These are phyloP conservation scores for Nematocida displodere DNA, from an alignment of 371 early-diverging fungal species.

Conservation along the genomic window DNA sequence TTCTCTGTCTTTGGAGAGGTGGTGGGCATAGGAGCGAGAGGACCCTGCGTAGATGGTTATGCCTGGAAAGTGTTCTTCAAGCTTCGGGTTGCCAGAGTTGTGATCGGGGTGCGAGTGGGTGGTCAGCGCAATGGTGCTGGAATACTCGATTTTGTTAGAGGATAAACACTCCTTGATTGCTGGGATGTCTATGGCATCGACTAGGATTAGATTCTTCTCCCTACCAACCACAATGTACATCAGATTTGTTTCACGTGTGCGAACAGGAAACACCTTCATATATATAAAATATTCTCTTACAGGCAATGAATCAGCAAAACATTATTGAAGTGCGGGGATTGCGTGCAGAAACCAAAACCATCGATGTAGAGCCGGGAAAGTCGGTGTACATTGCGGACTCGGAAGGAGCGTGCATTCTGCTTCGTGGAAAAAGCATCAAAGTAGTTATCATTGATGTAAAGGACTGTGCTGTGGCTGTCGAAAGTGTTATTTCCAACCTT, in stretches of 20 bases:
- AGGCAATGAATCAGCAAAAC: constrained; percentile 32
- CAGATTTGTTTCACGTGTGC: constrained; percentile 44
- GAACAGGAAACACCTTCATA: constrained; percentile 21
- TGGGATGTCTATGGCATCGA: constrained; percentile 27
- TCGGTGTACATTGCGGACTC: constrained; percentile 35
- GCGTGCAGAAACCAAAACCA: constrained; percentile 13
- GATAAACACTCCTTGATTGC: constrained; percentile 14
- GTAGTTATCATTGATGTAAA: constrained; percentile 30
- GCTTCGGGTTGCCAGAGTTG: constrained; percentile 48
- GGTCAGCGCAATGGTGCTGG: constrained; percentile 45
- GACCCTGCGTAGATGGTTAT: constrained; percentile 39
- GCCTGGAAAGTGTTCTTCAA: constrained; percentile 45
- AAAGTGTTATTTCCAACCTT: background rate
- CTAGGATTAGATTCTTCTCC: constrained; percentile 3
- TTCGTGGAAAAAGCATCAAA: constrained; percentile 38
- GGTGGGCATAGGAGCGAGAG: background rate
- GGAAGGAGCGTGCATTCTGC: background rate
- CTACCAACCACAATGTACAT: constrained; percentile 42
- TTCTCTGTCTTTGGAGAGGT: constrained; percentile 21
- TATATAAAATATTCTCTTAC: no score
- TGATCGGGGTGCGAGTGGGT: constrained; percentile 65
- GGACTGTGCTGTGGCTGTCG: background rate
- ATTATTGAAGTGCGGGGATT: constrained; percentile 37
- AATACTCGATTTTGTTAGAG: background rate
- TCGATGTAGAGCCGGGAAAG: constrained; percentile 4